phyloP scores from a whole-genome alignment of 139 green algal species.

The Chlamydomonas sp. region DNA sequence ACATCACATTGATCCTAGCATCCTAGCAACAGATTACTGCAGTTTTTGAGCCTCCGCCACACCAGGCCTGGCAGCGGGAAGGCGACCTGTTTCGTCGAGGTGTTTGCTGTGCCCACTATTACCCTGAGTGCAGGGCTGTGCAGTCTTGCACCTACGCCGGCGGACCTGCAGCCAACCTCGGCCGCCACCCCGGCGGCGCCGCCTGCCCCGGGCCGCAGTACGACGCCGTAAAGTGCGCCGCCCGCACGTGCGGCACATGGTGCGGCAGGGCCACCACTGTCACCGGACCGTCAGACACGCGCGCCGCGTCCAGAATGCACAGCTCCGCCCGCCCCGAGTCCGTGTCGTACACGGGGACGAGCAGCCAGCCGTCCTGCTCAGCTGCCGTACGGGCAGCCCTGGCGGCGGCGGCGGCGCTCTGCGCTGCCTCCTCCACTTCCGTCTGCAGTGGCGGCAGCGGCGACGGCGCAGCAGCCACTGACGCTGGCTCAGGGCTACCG shows the following conservation, averaged over 20 bases:
- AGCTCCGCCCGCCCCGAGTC: constrained; percentile 6
- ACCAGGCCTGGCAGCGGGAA: no score
- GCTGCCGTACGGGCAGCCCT: not conserved
- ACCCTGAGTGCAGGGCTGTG: no score
- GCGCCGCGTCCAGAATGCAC: constrained; percentile 25
- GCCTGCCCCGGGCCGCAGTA: constrained; percentile 25
- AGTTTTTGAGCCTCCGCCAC: no score
- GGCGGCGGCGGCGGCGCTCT: not conserved
- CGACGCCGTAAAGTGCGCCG: not conserved
- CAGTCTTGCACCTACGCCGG: no score
- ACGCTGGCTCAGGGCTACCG: not conserved
- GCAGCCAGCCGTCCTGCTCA: constrained; percentile 33
- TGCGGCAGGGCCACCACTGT: constrained; percentile 19
- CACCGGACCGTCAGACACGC: constrained; percentile 28
- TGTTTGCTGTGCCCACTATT: no score
- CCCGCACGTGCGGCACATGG: constrained; percentile 19
- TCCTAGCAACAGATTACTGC: no score
- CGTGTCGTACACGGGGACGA: constrained; percentile 28
- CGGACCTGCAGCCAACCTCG: not conserved
- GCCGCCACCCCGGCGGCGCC: constrained; percentile 24
- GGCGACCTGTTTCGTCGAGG: no score
- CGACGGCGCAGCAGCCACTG: not conserved
- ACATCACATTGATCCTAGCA: no score
- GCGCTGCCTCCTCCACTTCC: not conserved
- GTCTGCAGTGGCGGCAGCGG: not conserved